Evolutionary conservation across 2,329 filamentous ascomycete genomes (phyloP).

Genomic region (Calonectria ilicicola): DNA sequence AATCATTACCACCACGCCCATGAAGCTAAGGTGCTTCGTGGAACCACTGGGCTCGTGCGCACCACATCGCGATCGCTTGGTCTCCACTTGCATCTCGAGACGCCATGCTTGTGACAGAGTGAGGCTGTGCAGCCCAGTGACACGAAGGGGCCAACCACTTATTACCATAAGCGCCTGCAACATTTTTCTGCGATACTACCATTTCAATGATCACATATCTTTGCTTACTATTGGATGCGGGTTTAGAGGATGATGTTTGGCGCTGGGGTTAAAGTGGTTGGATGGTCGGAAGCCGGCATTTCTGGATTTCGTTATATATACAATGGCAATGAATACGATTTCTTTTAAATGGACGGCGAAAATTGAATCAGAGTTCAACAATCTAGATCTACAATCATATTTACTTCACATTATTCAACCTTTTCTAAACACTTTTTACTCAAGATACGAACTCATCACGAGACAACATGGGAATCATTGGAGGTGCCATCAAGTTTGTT

Average conservation of each 20-base stretch:
- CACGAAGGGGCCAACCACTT: not conserved
- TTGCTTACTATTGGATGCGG: not conserved
- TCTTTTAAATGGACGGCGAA: not conserved
- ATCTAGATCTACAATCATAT: not conserved
- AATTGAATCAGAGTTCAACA: not conserved
- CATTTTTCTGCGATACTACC: not conserved
- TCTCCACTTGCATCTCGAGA: not conserved
- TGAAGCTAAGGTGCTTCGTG: not conserved
- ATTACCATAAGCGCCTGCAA: not conserved
- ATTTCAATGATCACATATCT: not conserved
- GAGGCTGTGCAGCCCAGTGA: not conserved
- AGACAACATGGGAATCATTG: not conserved
- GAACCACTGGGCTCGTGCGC: not conserved
- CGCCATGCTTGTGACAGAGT: not conserved
- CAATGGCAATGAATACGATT: not conserved
- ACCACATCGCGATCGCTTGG: not conserved
- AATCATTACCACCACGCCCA: not conserved
- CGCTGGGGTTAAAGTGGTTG: not conserved
- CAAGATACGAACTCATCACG: not conserved
- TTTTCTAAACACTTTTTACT: not conserved
- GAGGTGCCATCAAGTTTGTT: not conserved
- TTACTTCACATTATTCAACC: not conserved
- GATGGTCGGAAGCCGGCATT: not conserved
- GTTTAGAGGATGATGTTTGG: not conserved
- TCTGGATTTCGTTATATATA: not conserved